Base-by-base conservation (phyloP, 108 stramenopile species). In the Conticribra guillardii region DNA sequence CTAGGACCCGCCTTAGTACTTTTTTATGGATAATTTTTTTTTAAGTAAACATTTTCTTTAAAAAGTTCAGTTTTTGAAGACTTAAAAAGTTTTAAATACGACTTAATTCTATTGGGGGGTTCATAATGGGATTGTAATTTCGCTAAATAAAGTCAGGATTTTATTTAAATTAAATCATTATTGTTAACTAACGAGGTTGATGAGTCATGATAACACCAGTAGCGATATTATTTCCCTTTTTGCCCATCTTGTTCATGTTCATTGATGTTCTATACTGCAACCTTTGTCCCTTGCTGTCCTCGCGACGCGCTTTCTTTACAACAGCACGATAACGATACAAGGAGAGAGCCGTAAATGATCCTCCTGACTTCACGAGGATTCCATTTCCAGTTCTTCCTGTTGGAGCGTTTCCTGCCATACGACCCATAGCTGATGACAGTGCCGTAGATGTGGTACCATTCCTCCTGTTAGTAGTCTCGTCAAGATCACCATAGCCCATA, bases 271-370 rank as follows among this genome's bases (percentile, higher is more conserved):
- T 34, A 17, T 54, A 26, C 22, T 54, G 53, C 52, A 67, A 27
- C 52, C 65, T 67, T 31, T 19, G 34, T 14, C 65, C 54, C 31
- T 51, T 34, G 9, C 31, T 33, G 4, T 51, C 50, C 50, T 51
- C 50, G 5, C 50, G n/a, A 51, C 21, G 50, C n/a, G 5, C 9
- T 51, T 92, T 93, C 76, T 90, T 84, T 30, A 93, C 81, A 19
- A 84, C 88, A 2, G 92, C 92, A 54, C 83, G 71, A 48, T 88
- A 96, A 11, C 92, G 84, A 72, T 96, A 96, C 64, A 96, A 63
- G 2, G 91, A 92, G 29, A 96, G 59, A 23, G 87, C 69, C n/a
- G 88, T 87, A 63, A 87, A 96, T 26, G 69, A 27, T 69, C 85
- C 23, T 8, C 71, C 54, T 17, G 62, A 51, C 44, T 8, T 5